Percentiles rank a stretch among this genome's conserved stretches.
Evolutionary conservation across 2,329 filamentous ascomycete genomes (phyloP).

Genomic region (Microdochium trichocladiopsis): DNA sequence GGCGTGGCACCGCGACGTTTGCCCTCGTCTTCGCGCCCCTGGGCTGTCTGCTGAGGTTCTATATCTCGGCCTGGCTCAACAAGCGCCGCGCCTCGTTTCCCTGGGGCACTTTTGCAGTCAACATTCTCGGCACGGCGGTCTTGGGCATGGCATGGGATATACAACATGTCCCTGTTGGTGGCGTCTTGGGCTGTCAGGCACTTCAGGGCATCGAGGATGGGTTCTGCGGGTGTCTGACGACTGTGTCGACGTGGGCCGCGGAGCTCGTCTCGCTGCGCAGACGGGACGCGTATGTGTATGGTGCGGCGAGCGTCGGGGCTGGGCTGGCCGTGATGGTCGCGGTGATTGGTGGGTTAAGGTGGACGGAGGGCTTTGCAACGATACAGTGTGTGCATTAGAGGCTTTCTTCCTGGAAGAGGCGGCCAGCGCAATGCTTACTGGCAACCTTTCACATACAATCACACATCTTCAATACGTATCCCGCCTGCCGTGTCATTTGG

Average conservation of each 20-base stretch:
- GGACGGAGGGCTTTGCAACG: conserved; percentile 52
- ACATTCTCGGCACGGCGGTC: conserved; percentile 68
- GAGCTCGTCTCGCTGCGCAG: conserved; percentile 45
- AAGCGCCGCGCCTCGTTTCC: conserved; percentile 61
- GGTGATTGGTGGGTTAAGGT: conserved; percentile 69
- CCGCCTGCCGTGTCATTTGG: no score
- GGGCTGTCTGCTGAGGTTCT: conserved; percentile 72
- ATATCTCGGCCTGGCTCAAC: conserved; percentile 66
- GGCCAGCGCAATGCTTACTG: neutral
- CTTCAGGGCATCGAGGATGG: conserved; percentile 61
- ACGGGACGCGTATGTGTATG: conserved; percentile 60
- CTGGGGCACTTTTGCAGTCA: conserved; percentile 78
- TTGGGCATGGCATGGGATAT: conserved; percentile 74
- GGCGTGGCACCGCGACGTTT: conserved; percentile 72
- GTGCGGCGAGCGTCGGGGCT: conserved; percentile 48
- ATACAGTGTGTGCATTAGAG: conserved; percentile 28
- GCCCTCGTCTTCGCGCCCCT: conserved; percentile 76
- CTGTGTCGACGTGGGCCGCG: conserved; percentile 59
- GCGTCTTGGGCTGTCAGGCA: conserved; percentile 58
- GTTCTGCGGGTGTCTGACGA: conserved; percentile 61
- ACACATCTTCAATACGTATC: neutral
- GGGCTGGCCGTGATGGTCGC: conserved; percentile 55
- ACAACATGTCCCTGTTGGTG: conserved; percentile 54
- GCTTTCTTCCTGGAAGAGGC: neutral
- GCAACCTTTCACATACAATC: neutral